Evolutionary conservation across 345 rosid species (phyloP).

Genomic region (Mangifera indica): DNA sequence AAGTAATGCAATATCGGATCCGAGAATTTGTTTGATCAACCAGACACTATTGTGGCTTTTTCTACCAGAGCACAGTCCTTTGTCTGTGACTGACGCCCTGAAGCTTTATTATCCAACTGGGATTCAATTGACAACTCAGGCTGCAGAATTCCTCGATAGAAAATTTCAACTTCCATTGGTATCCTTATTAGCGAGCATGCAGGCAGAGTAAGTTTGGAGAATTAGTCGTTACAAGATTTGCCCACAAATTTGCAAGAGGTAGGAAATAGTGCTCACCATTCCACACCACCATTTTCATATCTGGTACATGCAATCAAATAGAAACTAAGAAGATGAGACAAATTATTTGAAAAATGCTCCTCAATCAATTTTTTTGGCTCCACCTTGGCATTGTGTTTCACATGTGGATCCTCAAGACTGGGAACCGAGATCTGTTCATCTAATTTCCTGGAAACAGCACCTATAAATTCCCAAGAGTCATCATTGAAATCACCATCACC

Average conservation of each 20-base stretch:
- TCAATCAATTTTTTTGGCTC: too few relatives aligned
- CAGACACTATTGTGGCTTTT: not conserved
- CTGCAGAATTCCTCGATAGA: too few relatives aligned
- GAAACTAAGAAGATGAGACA: slow-evolving; percentile 4
- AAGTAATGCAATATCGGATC: slow-evolving; percentile 2
- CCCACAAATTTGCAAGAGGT: too few relatives aligned
- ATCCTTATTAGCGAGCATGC: too few relatives aligned
- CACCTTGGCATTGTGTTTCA: slow-evolving; percentile 24
- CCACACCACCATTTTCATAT: slow-evolving; percentile 63
- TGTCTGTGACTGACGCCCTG: not conserved
- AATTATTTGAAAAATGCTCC: not conserved
- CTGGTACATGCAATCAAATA: slow-evolving; percentile 40
- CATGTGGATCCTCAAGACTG: slow-evolving; percentile 29
- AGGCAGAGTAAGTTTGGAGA: too few relatives aligned
- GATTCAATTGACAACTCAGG: too few relatives aligned
- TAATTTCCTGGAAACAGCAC: slow-evolving; percentile 34
- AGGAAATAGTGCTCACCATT: slow-evolving; percentile 55
- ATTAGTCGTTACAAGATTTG: too few relatives aligned
- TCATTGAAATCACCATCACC: slow-evolving; percentile 51
- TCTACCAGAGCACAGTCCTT: slow-evolving; percentile 9
- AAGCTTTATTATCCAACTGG: slow-evolving; percentile 17
- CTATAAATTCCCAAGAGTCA: slow-evolving; percentile 76
- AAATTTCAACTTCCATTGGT: too few relatives aligned
- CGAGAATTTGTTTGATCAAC: not conserved
- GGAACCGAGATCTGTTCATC: slow-evolving; percentile 23